A percentile compares a stretch with the other conserved stretches of the same genome.
These are phyloP conservation scores for Metschnikowia reukaufii DNA, from an alignment of 805 yeast genomes.

Conservation along the genomic window DNA sequence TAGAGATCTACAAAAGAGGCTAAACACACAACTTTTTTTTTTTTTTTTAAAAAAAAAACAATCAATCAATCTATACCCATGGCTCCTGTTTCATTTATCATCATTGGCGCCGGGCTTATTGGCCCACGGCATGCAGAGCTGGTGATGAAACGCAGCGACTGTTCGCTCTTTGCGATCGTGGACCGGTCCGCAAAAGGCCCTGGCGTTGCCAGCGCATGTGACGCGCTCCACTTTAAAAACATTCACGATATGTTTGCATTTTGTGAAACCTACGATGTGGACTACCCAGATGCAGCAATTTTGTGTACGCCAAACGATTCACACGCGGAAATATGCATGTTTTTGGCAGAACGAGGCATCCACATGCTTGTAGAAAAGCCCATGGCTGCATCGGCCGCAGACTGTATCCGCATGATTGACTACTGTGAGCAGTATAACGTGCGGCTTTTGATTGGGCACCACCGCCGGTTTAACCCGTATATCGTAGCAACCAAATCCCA, in stretches of 20 bases:
- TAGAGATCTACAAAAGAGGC: too few relatives aligned
- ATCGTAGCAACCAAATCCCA: conserved; percentile 39
- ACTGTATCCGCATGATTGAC: conserved; percentile 33
- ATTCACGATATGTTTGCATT: conserved; percentile 21
- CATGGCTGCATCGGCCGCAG: conserved; percentile 34
- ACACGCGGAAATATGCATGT: conserved; percentile 34
- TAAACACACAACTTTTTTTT: too few relatives aligned
- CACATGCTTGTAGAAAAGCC: conserved; percentile 44
- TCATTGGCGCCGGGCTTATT: conserved; percentile 30
- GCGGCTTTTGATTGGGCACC: conserved; percentile 42
- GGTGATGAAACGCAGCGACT: conserved; percentile 21
- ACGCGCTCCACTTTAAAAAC: conserved; percentile 21
- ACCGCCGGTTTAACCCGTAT: conserved; percentile 43
- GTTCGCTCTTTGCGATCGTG: conserved; percentile 26
- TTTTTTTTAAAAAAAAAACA: too few relatives aligned
- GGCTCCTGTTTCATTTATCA: conserved; percentile 13
- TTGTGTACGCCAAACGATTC: conserved; percentile 45
- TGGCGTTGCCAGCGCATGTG: conserved; percentile 19
- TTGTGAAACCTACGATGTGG: conserved; percentile 19
- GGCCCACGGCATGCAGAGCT: conserved; percentile 31
- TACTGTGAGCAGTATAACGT: conserved; percentile 27
- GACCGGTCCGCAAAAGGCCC: conserved; percentile 27
- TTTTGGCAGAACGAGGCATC: conserved; percentile 36
- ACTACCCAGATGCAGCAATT: conserved; percentile 40
- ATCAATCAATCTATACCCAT: too few relatives aligned